Evolutionary conservation across 2,329 filamentous ascomycete genomes (phyloP).

Genomic region (Bipolaris zeicola): DNA sequence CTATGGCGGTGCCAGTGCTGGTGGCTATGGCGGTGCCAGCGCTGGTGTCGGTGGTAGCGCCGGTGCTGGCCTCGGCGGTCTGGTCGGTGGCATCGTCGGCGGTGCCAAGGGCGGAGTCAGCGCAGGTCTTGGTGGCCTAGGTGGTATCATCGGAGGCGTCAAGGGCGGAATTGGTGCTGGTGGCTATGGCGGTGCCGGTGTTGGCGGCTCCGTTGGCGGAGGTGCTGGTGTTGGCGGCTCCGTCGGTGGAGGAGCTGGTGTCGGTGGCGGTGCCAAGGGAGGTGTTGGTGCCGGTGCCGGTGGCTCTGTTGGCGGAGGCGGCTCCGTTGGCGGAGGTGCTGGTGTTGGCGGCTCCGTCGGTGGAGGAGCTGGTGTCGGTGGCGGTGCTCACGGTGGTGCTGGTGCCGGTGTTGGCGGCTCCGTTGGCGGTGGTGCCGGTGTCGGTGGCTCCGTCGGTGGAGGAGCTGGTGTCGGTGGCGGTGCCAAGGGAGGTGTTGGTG

Average conservation of each 20-base stretch:
- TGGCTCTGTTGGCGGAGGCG: neutral
- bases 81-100: neutral
- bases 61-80: neutral
- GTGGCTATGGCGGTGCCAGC: neutral
- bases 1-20: neutral
- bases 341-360: neutral
- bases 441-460: neutral
- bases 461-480: neutral
- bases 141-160: neutral
- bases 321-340: neutral
- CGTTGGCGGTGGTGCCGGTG: neutral
- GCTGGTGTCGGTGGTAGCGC: neutral
- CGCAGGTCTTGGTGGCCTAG: neutral
- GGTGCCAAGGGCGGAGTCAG: neutral
- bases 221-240: neutral
- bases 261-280: neutral
- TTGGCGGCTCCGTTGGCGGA: neutral
- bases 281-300: neutral
- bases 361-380: neutral
- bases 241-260: neutral
- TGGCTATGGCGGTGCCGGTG: neutral
- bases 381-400: neutral
- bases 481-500: neutral
- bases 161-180: neutral
- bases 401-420: neutral